A percentile compares a stretch with the other conserved stretches of the same genome.
phyloP scores from a whole-genome alignment of 257 asterid species.

The Nicotiana paniculata region DNA sequence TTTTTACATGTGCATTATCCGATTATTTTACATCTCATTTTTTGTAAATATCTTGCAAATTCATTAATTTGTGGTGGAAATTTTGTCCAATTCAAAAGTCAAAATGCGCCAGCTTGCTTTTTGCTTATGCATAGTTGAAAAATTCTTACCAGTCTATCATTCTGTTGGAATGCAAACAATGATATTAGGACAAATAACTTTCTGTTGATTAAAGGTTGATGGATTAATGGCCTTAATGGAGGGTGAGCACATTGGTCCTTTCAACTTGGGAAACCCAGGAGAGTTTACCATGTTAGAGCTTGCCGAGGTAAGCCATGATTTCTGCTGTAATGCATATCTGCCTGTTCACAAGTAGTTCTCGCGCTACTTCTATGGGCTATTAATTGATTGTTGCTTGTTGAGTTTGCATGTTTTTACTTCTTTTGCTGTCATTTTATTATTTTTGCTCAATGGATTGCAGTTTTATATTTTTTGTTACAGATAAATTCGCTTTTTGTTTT shows the following conservation, averaged over 20 bases:
- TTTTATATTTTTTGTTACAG: neutral
- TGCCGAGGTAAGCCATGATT: conserved; percentile 34
- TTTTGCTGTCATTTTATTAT: neutral
- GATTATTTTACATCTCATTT: neutral
- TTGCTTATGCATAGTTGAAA: neutral
- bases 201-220: conserved; percentile 27
- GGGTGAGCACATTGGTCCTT: conserved; percentile 45
- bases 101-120: neutral
- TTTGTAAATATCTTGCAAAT: neutral
- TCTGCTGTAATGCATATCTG: neutral
- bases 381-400: neutral
- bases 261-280: conserved; percentile 56
- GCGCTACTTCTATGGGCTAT: neutral
- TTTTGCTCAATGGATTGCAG: neutral
- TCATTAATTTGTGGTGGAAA: neutral
- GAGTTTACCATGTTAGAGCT: conserved; percentile 53
- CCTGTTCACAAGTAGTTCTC: neutral
- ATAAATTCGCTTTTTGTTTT: neutral
- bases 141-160: neutral
- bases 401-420: neutral
- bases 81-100: neutral
- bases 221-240: conserved; percentile 50
- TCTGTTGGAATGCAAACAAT: neutral
- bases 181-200: neutral
- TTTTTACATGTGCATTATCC: neutral